Base-by-base conservation (phyloP, 2,329 filamentous ascomycete species). In the Aspergillus sojae region DNA sequence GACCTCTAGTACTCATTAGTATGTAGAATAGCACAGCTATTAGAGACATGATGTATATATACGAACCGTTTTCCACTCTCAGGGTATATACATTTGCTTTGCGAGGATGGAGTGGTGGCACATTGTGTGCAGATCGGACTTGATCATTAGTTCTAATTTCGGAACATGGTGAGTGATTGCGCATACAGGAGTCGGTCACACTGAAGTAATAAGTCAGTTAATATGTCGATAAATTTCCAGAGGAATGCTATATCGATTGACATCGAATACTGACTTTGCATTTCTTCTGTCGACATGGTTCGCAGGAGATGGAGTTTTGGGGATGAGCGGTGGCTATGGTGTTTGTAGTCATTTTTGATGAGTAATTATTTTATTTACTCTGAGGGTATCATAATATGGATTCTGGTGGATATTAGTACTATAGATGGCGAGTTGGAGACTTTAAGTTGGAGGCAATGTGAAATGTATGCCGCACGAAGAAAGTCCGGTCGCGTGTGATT, bases 101-200 rank as follows among this genome's bases (percentile, higher is more conserved):
- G 57, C 9, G 61, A 58, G 19, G 65, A 26, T 28, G 23, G 57
- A 12, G 62, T 59, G 12, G 63, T 39, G 19, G 62, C 32, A 23
- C 67, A 69, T 57, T 69, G 67, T 3, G 60, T 63, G 50, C 67
- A 69, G 19, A 57, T 46, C 4, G 67, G 67, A n/a, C 67, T 69
- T 21, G 11, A n/a, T 36, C 7, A 11, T 66, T 61, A 65, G 62
- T 41, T 26, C 14, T 4, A 21, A 5, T 23, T 2, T 12, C 10
- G 11, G 23, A 14, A 30, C 26, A 5, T 16, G 19, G 21, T 11
- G n/a, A 10, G 1, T 46, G 14, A 19, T 46, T 23, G n/a, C 9
- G 21, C 43, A 19, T 62, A 69, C 67, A 69, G 43, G 16, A 56
- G 61, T 39, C 67, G 65, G 59, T 69, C 65, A 36, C 67, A 69